Evolutionary conservation across 352 stramenopile species (phyloP), one percentile per base, ranked within the genome.

Genomic region (Globisporangium emineosum): DNA sequence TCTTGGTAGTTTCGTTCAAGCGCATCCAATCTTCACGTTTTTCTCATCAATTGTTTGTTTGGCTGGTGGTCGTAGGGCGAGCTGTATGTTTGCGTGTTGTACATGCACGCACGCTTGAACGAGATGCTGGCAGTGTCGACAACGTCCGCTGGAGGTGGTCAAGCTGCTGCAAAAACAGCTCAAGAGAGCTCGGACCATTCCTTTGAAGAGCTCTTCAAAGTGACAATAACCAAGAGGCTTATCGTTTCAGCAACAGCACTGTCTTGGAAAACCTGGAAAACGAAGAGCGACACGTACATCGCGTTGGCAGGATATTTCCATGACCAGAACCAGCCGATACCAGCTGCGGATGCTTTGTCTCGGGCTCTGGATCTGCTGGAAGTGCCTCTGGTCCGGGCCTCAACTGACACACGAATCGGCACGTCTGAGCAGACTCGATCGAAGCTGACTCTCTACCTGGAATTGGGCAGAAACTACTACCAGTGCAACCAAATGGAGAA

Each of bases 401-500:
- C 51, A 10, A 32, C 17, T 10, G 13, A 52, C 10, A 50, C 23
- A 43, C 40, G 12, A 40, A 8, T 57, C 56, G 25, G 64, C 40
- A 76, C 64, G 1, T 49, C 52, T 3, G 68, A 75, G 9, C 68
- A 75, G 42, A 62, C 50, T 8, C 40, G 49, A 3, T 67, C 67
- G 15, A 77, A 79, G 21, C 69, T 87, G 33, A 42, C 70, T 12
- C 52, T 90, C 55, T 88, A 90, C 50, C 9, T 85, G 10, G 73
- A 80, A n/a, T 74, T 93, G 21, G 81, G 72, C 13, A 59, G 57
- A n/a, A 85, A 81, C 19, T 89, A 81, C 53, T 91, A 89, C 65
- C 72, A 88, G 60, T 77, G 71, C 68, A 93, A 93, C 62, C 81
- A 90, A 51, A 91, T 93, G 84, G 80, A 91, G 60, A 76, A 75